Base-by-base conservation (phyloP, 352 stramenopile genomes). In the Stramenopiles sp. region DNA sequence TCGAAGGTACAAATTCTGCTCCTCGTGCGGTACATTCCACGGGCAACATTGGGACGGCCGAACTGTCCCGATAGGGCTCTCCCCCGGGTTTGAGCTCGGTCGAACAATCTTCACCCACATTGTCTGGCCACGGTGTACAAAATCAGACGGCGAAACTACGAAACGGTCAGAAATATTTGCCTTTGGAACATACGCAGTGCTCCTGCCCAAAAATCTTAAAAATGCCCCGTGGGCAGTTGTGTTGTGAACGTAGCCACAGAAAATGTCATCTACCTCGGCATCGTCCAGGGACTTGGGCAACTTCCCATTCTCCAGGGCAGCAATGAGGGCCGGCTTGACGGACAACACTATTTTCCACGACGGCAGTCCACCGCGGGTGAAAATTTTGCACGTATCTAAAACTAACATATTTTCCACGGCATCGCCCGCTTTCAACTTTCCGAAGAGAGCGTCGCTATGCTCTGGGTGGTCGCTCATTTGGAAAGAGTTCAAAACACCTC, bases 211-310 rank as follows among this genome's bases (percentile, higher is more conserved):
- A 25, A 53, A 53, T 12, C 43, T 12, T 18, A 53, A 12, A 53
- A 53, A 53, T 18, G 25, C 25, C 25, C 43, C 43, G 25, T 18
- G 25, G 12, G 43, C 43, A 18, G 43, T 53, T 18, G 25, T 53
- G 43, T 53, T 53, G 43, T 53, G 43, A 53, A 53, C 25, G 43
- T 53, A 53, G 25, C 43, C 43, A 53, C 43, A 53, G 43, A 53
- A 53, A 18, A 53, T 12, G 25, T 25, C 12, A 12, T 25, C 43
- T 53, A 53, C 43, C 12, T 12, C 25, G 12, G 25, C 12, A 53
- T 53, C 43, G 12, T 25, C 43, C 25, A 18, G 12, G 12, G 43
- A 53, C 25, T 18, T 12, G 43, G 43, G 43, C 25, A 53, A 53
- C 25, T 18, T 18, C 25, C 12, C 43, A 12, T 53, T 25, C 43